These are phyloP conservation scores for Fusarium citri DNA, from an alignment of 2,329 filamentous ascomycete genomes.

Conservation along the genomic window DNA sequence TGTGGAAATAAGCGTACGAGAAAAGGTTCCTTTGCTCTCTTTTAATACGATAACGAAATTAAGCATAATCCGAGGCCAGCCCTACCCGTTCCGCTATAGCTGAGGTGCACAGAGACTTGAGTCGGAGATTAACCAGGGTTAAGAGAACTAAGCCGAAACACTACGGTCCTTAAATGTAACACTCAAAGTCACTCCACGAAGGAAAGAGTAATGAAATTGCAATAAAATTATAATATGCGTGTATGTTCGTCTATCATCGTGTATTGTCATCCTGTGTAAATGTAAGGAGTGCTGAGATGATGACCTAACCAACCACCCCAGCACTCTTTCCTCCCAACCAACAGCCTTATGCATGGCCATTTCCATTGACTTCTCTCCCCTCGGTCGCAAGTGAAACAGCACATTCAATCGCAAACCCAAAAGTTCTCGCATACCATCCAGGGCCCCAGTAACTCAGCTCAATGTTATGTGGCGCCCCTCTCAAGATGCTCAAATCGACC, in stretches of 20 bases:
- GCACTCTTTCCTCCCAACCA: background rate
- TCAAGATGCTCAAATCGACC: slow-evolving; percentile 35
- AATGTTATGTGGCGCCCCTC: slow-evolving; percentile 35
- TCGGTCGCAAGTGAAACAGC: slow-evolving; percentile 18
- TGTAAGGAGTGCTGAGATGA: background rate
- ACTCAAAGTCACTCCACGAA: background rate
- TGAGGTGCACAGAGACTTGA: background rate
- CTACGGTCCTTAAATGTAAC: background rate
- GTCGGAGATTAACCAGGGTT: background rate
- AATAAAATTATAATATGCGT: background rate
- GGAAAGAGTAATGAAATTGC: background rate
- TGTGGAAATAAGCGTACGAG: background rate
- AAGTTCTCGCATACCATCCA: slow-evolving; percentile 38
- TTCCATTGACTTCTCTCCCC: background rate
- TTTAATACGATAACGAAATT: background rate
- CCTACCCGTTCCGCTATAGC: background rate
- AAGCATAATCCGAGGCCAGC: background rate
- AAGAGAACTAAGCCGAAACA: too few relatives aligned
- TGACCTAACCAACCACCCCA: background rate
- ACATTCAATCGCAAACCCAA: slow-evolving; percentile 39
- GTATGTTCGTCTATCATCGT: background rate
- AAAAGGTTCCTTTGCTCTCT: background rate
- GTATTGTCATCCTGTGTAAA: background rate
- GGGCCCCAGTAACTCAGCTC: slow-evolving; percentile 39
- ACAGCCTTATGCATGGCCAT: background rate